phyloP scores from a whole-genome alignment of 2,329 filamentous ascomycete genomes.

The Apiospora marii region DNA sequence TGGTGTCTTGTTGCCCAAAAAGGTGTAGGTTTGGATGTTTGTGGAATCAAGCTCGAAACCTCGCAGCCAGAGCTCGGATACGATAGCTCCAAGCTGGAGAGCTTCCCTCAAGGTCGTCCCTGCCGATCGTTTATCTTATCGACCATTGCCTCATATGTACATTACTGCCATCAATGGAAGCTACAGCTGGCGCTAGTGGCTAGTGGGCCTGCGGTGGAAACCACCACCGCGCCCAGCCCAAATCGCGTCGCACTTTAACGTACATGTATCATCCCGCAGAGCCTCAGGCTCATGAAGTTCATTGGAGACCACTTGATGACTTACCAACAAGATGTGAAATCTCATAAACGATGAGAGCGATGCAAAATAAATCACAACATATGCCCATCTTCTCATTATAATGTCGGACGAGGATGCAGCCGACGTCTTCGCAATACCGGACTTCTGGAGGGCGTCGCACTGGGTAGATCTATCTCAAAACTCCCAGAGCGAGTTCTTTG shows the following conservation, averaged over 20 bases:
- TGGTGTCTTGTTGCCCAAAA: neutral
- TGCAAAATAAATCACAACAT: conserved; percentile 31
- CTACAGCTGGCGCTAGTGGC: neutral
- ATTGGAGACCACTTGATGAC: neutral
- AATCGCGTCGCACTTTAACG: conserved; percentile 1
- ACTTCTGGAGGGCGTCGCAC: conserved; percentile 65
- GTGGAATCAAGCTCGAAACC: neutral
- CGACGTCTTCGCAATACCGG: conserved; percentile 69
- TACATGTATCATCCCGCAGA: neutral
- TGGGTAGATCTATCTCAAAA: conserved; percentile 49
- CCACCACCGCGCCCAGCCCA: neutral
- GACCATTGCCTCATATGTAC: neutral
- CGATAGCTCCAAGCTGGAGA: neutral
- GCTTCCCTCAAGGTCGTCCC: conserved; percentile 15
- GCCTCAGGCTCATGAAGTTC: neutral
- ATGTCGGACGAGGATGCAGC: conserved; percentile 55
- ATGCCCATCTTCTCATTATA: conserved; percentile 23
- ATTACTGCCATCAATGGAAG: too few relatives aligned
- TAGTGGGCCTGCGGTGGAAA: conserved; percentile 3
- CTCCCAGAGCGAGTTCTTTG: conserved; percentile 52
- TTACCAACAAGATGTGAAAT: conserved; percentile 4
- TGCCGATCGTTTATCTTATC: conserved; percentile 18
- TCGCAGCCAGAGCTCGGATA: neutral
- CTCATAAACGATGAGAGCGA: neutral
- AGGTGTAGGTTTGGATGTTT: neutral